A percentile compares a stretch with the other conserved stretches of the same genome.
Conservation (phyloP, 192 early-diverging fungal species). For the Jimgerdemannia lactiflua region DNA sequence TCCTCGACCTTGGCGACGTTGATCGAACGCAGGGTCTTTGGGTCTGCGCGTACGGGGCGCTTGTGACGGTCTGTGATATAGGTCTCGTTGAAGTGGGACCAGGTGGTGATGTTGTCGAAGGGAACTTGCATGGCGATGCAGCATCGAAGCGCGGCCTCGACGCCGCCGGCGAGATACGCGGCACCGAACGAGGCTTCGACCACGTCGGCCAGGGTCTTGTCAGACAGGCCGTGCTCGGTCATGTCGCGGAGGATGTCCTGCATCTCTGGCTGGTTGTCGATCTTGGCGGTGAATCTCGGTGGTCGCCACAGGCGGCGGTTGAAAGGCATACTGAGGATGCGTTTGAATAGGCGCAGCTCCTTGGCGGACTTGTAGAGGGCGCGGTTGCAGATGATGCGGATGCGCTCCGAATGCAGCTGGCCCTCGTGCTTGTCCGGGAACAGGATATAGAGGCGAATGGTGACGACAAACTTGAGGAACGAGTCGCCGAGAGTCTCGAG, state of each 20-base stretch:
- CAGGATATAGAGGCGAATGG: constrained; percentile 71
- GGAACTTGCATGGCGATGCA: constrained; percentile 57
- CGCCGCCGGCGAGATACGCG: constrained; percentile 55
- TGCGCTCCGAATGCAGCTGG: constrained; percentile 68
- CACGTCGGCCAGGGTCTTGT: constrained; percentile 84
- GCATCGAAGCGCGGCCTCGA: constrained; percentile 45
- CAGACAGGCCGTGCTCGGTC: constrained; percentile 54
- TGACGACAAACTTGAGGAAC: constrained; percentile 76
- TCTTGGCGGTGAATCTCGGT: constrained; percentile 25
- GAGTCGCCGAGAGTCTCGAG: constrained; percentile 89
- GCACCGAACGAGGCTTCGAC: constrained; percentile 86
- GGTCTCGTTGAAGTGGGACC: constrained; percentile 42
- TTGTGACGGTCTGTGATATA: constrained; percentile 20
- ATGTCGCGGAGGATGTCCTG: constrained; percentile 13
- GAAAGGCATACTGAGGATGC: constrained; percentile 65
- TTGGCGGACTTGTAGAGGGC: constrained; percentile 60
- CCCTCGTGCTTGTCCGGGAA: constrained; percentile 80
- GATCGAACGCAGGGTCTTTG: constrained; percentile 3
- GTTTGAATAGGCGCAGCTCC: constrained; percentile 48
- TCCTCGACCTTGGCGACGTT: constrained; percentile 31
- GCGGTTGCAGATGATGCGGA: constrained; percentile 71
- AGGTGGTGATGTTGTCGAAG: constrained; percentile 48
- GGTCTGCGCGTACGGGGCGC: constrained; percentile 22
- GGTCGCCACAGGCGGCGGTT: constrained; percentile 55
- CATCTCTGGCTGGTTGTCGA: constrained; percentile 23